Evolutionary conservation across 768 basidiomycete genomes (phyloP), one percentile per base, ranked within the genome.

Genomic region (Trametes cubensis): DNA sequence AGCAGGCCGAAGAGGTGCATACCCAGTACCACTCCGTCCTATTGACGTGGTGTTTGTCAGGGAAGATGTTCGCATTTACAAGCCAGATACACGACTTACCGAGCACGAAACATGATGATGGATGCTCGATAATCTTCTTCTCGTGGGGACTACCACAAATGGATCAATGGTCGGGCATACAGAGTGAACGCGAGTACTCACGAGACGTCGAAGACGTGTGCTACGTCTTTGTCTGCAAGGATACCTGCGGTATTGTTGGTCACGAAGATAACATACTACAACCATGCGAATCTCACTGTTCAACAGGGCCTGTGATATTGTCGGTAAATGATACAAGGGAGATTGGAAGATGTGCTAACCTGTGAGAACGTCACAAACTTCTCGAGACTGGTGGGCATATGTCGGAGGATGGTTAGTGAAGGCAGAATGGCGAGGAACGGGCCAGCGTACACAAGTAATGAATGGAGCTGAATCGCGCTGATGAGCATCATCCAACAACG

Each of bases 1-100:
- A 28, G 28, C 28, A 25, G n/a, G 20, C 8, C n/a, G 6, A 39
- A 7, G 20, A 8, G 23, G 18, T 17, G 30, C 79, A 14, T 66
- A 88, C 89, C 89, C 89, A 0, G 89, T 90, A 3, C 89, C 89
- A 67, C 88, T 89, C 25, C 89, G 77, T 0, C 89, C 70, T 57
- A 26, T 20, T n/a, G 3, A 10, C 21, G 2, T 26, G 6, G 20
- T 1, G 30, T n/a, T 26, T 7, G 30, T 46, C 39, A n/a, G 13
- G 10, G n/a, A 23, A 2, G 15, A 55, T 8, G 13, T 1, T 44
- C 25, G 3, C n/a, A 13, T 26, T 20, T 38, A 18, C 25, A 15
- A 45, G 46, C 20, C 8, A 49, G 5, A 6, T 23, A 20, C 30
- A 20, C 6, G 3, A 44, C 55, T 34, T 45, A 63, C 62, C 87